A percentile compares a stretch with the other conserved stretches of the same genome.
phyloP scores from a whole-genome alignment of 768 basidiomycete species.

The Boletus insuetus region DNA sequence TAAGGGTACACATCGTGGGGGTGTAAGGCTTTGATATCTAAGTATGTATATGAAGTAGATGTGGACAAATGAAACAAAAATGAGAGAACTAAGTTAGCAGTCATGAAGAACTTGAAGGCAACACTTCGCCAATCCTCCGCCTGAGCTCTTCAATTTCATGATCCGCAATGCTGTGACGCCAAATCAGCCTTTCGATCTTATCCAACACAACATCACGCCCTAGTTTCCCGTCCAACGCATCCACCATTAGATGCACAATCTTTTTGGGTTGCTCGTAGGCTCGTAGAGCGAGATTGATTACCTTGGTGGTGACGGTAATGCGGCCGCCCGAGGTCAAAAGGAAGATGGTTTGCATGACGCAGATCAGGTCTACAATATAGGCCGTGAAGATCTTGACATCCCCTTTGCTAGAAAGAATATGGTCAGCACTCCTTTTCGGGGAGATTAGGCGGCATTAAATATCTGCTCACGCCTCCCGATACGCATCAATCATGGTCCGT shows the following conservation, averaged over 20 bases:
- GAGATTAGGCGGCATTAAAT: not conserved
- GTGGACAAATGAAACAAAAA: not conserved
- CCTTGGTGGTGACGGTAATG: slow-evolving; percentile 1
- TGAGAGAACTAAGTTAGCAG: no score
- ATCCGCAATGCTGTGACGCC: slow-evolving; percentile 10
- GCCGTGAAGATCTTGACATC: slow-evolving; percentile 11
- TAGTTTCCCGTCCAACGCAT: slow-evolving; percentile 2
- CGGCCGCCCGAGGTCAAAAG: not conserved
- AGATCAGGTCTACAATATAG: slow-evolving; percentile 12
- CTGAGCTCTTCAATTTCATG: slow-evolving; percentile 1
- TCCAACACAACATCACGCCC: slow-evolving; percentile 10
- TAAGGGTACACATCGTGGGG: no score
- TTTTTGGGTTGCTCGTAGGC: slow-evolving; percentile 1
- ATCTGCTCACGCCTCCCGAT: slow-evolving; percentile 8
- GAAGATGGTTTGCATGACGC: slow-evolving; percentile 14
- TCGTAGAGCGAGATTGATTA: not conserved
- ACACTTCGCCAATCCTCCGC: not conserved
- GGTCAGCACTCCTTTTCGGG: not conserved
- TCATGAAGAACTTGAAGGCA: not conserved
- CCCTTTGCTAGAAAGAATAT: not conserved
- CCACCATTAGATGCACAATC: not conserved
- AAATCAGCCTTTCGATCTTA: slow-evolving; percentile 9
- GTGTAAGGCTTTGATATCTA: no score
- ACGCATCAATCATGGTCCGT: not conserved
- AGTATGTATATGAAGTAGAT: no score